Conservation (phyloP, 73 alveolate genomes). For the Blepharisma stoltei region DNA sequence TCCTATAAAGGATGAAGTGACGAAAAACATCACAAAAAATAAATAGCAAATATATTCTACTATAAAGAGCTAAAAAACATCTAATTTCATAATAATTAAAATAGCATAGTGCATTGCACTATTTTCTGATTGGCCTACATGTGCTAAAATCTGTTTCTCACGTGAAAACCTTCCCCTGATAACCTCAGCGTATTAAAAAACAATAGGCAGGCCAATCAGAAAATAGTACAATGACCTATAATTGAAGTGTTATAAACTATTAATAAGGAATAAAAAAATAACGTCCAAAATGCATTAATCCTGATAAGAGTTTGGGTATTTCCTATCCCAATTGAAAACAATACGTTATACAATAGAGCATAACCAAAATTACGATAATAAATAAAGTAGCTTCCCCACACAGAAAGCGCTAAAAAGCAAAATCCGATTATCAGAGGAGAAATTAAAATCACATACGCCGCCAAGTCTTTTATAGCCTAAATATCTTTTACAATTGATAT, state of each 20-base stretch:
- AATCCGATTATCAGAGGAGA: neutral
- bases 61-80: no score
- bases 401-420: neutral
- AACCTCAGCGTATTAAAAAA: no score
- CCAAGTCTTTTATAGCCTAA: neutral
- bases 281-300: conserved; percentile 6
- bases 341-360: neutral
- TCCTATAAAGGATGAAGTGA: neutral
- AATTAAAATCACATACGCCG: neutral
- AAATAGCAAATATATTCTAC: neutral
- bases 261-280: no score
- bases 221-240: no score
- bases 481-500: neutral
- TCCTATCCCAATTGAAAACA: conserved; percentile 12
- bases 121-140: no score
- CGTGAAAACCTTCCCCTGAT: no score
- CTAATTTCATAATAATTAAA: no score
- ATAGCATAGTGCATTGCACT: no score
- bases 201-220: no score
- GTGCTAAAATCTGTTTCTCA: no score
- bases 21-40: neutral
- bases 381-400: neutral
- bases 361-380: neutral
- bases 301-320: conserved; percentile 1
- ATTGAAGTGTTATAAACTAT: no score